Evolutionary conservation across 768 basidiomycete species (phyloP), one percentile per base, ranked within the genome.

Genomic region (Peribolospora baueri): DNA sequence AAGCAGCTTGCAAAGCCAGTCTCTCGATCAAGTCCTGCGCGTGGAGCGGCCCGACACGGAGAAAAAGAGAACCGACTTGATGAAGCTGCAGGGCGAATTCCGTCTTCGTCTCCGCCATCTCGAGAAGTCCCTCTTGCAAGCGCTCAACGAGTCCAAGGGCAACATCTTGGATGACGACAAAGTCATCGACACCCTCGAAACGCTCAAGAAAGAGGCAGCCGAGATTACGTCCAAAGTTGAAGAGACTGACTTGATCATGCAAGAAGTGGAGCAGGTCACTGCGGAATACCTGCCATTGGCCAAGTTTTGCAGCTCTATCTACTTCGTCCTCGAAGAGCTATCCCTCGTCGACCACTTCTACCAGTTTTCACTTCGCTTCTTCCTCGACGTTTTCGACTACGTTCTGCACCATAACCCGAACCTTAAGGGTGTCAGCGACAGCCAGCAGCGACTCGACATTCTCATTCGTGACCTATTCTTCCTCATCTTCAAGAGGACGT

Each of bases 61-160:
- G 66, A 76, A 80, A 64, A 93, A 88, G 70, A 74, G 93, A 50
- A 88, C 87, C 25, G 93, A 97, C 63, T 75, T 98, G 56, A 85
- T 95, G 79, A 95, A 93, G 69, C 79, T 93, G 36, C 93, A 98
- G 69, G 93, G 93, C 42, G 91, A 95, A 71, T 97, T 95, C 78
- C 77, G 84, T 14, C 75, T 95, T 25, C 81, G 88, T 3, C 76
- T 97, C 52, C 77, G 87, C 51, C 86, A 86, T 5, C 74, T 97
- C 45, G 93, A 98, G 68, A 86, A 86, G 67, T 72, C 90, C 11
- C 75, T 97, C 9, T 71, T 97, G 3, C 85, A 91, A 66, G 91
- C 90, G 7, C 76, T 97, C 56, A 98, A 97, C 65, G 91, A 95
- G 60, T 97, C 91, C 0, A 76, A 80, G 0, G 93, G 93, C 54